Evolutionary conservation across 768 basidiomycete species (phyloP).

Genomic region (Gloeopeniophorella convolvens): DNA sequence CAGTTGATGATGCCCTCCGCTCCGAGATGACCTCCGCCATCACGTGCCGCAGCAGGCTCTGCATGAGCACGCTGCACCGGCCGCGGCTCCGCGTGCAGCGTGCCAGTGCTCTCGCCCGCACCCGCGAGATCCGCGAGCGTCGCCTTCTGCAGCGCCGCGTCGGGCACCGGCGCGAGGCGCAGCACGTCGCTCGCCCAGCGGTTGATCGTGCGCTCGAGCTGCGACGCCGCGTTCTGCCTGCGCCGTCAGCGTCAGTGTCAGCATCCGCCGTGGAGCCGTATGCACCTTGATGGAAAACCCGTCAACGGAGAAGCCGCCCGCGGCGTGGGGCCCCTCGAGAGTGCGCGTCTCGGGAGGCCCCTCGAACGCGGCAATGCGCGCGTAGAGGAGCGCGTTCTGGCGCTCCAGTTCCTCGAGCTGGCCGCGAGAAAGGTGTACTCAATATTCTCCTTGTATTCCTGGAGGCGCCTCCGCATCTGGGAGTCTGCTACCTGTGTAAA

Average conservation of each 20-base stretch:
- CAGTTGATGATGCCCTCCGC: slow-evolving; percentile 81
- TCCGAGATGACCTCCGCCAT: slow-evolving; percentile 71
- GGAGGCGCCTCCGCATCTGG: no score
- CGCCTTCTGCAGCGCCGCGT: slow-evolving; percentile 50
- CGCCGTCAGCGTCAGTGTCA: neutral
- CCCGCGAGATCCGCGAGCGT: slow-evolving; percentile 53
- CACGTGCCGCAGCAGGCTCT: slow-evolving; percentile 74
- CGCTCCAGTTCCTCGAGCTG: slow-evolving; percentile 82
- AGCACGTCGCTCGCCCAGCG: slow-evolving; percentile 81
- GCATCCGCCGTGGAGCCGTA: slow-evolving; percentile 3
- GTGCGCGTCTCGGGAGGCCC: slow-evolving; percentile 36
- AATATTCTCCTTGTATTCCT: no score
- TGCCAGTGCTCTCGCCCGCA: slow-evolving; percentile 39
- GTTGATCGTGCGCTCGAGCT: slow-evolving; percentile 74
- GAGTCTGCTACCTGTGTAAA: no score
- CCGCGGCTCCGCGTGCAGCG: slow-evolving; percentile 25
- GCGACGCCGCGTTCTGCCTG: slow-evolving; percentile 56
- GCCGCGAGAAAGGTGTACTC: no score
- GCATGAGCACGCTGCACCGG: slow-evolving; percentile 74
- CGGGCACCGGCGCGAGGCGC: slow-evolving; percentile 45
- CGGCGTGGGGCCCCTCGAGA: slow-evolving; percentile 29
- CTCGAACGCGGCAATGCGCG: slow-evolving; percentile 68
- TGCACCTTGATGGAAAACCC: slow-evolving; percentile 84
- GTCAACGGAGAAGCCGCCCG: slow-evolving; percentile 63
- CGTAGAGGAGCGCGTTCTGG: slow-evolving; percentile 67